These are phyloP conservation scores for Tricholoma hemisulphureum DNA, from an alignment of 768 basidiomycete species.

Conservation along the genomic window DNA sequence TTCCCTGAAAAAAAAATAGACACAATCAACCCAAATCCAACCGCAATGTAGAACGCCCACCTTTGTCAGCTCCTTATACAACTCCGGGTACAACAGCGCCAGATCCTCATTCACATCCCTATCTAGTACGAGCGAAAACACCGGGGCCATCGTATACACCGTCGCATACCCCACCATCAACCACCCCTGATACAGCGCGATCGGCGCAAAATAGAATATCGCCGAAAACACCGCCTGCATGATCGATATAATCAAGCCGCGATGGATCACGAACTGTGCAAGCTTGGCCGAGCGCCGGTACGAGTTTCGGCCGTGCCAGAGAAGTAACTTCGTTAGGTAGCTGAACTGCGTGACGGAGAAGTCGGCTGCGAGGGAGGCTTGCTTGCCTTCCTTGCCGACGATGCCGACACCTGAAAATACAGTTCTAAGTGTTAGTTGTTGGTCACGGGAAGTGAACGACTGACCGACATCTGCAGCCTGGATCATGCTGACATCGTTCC, in stretches of 20 bases:
- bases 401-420: slow-evolving; percentile 79
- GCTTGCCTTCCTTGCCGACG: slow-evolving; percentile 98
- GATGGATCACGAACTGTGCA: slow-evolving; percentile 97
- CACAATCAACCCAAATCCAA: neutral
- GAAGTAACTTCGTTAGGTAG: slow-evolving; percentile 88
- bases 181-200: slow-evolving; percentile 98
- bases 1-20: slow-evolving; percentile 56
- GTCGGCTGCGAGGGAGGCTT: slow-evolving; percentile 98
- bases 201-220: slow-evolving; percentile 93
- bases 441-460: slow-evolving; percentile 29
- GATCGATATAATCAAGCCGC: slow-evolving; percentile 93
- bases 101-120: slow-evolving; percentile 94
- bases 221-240: slow-evolving; percentile 97
- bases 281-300: slow-evolving; percentile 98
- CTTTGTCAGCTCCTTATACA: slow-evolving; percentile 98
- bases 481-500: slow-evolving; percentile 99
- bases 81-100: slow-evolving; percentile 91
- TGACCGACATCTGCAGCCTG: slow-evolving; percentile 97
- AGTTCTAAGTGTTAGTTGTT: neutral
- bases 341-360: slow-evolving; percentile 98
- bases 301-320: slow-evolving; percentile 99
- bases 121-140: slow-evolving; percentile 95
- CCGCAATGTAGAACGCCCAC: slow-evolving; percentile 39
- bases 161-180: slow-evolving; percentile 96
- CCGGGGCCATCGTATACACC: slow-evolving; percentile 96